Conservation (phyloP, 345 rosid genomes). For the Boechera stricta region DNA sequence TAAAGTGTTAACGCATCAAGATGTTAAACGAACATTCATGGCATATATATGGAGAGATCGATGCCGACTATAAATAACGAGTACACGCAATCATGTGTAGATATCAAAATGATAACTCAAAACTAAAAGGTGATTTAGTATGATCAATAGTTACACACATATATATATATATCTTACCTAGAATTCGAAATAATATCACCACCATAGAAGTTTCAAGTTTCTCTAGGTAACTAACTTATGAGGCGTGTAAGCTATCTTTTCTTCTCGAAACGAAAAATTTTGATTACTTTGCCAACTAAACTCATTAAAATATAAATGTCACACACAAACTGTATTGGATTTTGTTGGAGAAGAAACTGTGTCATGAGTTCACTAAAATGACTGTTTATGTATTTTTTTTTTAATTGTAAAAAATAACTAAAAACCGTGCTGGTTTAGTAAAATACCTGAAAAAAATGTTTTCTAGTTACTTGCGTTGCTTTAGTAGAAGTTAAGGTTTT, state of each 20-base stretch:
- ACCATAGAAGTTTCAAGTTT: slow-evolving; percentile 21
- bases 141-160: slow-evolving; percentile 6
- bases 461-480: not conserved
- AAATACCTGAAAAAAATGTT: not conserved
- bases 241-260: slow-evolving; percentile 26
- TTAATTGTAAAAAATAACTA: too few species aligned
- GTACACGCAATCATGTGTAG: slow-evolving; percentile 20
- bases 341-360: slow-evolving; percentile 22
- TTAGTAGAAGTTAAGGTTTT: not conserved
- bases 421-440: not conserved
- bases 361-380: slow-evolving; percentile 10
- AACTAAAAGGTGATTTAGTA: not conserved
- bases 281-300: slow-evolving; percentile 10
- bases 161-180: slow-evolving; percentile 17
- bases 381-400: not conserved
- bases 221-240: not conserved
- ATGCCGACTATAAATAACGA: slow-evolving; percentile 29
- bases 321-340: not conserved
- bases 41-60: not conserved
- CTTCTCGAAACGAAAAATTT: not conserved
- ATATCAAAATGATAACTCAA: slow-evolving; percentile 19
- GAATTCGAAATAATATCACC: slow-evolving; percentile 23
- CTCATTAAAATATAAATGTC: not conserved
- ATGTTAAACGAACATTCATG: slow-evolving; percentile 11
- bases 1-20: not conserved